Base-by-base conservation (phyloP, 2,329 filamentous ascomycete genomes). In the Rhynchosporium agropyri region DNA sequence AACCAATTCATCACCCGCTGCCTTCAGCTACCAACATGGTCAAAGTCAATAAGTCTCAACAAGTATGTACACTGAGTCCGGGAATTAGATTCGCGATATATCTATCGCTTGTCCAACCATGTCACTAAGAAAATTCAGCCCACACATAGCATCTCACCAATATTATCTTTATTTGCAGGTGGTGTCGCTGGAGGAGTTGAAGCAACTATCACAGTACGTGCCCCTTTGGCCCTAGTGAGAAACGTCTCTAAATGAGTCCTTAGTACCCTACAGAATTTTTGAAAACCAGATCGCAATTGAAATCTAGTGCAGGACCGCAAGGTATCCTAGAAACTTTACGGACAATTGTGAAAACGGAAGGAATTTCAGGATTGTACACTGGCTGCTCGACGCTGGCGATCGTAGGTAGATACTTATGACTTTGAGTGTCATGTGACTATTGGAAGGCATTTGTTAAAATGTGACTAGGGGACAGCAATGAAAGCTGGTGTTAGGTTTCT, bases 221-320 rank as follows among this genome's bases (percentile, higher is more conserved):
- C 20, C n/a, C n/a, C 7, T 8, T 3, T 26, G 7, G 3, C 20
- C 10, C 43, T 10, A 46, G 9, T 10, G 26, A 10, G 43, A 1
- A 46, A n/a, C n/a, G 43, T 20, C 9, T 2, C n/a, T 28, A 10
- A 7, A 26, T 46, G 33, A 36, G 9, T 10, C 33, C 33, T 26
- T 28, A 46, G 43, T 46, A 46, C 43, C 43, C 43, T 8, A 46
- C 43, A 46, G 43, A 46, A 46, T 46, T 20, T 10, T n/a, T 46
- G 8, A 46, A 46, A 10, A 46, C 43, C 10, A n/a, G 43, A 46
- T 46, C 43, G 6, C 43, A 46, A 9, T 20, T 46, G 10, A n/a
- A n/a, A 5, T 46, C 43, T 6, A 10, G 20, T 9, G n/a, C n/a
- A 8, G 43, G n/a, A 9, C 20, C 43, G 9, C 43, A 46, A 26